Evolutionary conservation across 148 eudicot genomes (phyloP).

Genomic region (Cornus florida): DNA sequence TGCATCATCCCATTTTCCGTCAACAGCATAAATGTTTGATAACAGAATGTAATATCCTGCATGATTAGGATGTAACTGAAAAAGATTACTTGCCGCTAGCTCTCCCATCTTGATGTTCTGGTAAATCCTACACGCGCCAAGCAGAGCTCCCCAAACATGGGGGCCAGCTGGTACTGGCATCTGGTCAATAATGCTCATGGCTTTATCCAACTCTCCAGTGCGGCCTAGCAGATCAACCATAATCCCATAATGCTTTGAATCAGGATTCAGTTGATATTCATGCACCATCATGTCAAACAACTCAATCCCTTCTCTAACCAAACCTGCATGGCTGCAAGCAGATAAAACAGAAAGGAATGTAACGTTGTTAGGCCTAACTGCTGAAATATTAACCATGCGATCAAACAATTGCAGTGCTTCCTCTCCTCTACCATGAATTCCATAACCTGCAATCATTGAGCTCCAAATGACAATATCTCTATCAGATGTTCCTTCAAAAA

Average conservation of each 20-base stretch:
- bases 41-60: slow-evolving; percentile 30
- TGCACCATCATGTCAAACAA: slow-evolving; percentile 29
- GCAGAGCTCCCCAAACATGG: slow-evolving; percentile 37
- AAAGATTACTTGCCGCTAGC: slow-evolving; percentile 25
- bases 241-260: slow-evolving; percentile 33
- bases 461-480: slow-evolving; percentile 40
- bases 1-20: slow-evolving; percentile 32
- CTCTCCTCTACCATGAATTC: slow-evolving; percentile 31
- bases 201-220: slow-evolving; percentile 35
- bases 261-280: slow-evolving; percentile 22
- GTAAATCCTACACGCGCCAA: slow-evolving; percentile 34
- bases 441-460: slow-evolving; percentile 39
- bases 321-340: slow-evolving; percentile 37
- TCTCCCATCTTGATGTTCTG: slow-evolving; percentile 28
- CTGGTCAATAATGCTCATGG: slow-evolving; percentile 20
- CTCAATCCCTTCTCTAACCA: slow-evolving; percentile 33
- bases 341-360: slow-evolving; percentile 28
- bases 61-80: slow-evolving; percentile 17
- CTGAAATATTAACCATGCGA: slow-evolving; percentile 23
- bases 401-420: slow-evolving; percentile 28
- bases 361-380: slow-evolving; percentile 23
- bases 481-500: slow-evolving; percentile 13
- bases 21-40: slow-evolving; percentile 34
- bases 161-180: slow-evolving; percentile 18
- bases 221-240: slow-evolving; percentile 43